Base-by-base conservation (phyloP, 495 filamentous ascomycete genomes). In the Penicillium macrosclerotiorum region DNA sequence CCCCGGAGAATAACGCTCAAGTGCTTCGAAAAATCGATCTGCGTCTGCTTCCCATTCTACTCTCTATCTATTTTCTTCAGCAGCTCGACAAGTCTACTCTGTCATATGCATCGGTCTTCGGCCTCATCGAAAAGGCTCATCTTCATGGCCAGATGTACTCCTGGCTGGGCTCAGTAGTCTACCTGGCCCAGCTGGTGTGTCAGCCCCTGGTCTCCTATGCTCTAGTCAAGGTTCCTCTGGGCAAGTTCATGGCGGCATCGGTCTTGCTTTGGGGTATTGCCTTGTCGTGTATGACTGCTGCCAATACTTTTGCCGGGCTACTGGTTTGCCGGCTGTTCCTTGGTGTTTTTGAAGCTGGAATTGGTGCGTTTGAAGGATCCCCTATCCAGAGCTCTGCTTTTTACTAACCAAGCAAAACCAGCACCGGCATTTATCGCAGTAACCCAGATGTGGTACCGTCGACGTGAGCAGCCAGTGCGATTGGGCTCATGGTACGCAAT, bases 391-490 rank as follows among this genome's bases (percentile, higher is more conserved):
- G 25, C 5, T 6, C 11, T 18, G 16, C 4, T 13, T 38, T 14
- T 5, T 33, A 47, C 18, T 58, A 11, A 7, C 17, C 47, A 17
- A 14, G 30, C 17, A 11, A 33, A n/a, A 26, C 4, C n/a, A 76
- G 79, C 79, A 3, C 79, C 80, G 1, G 73, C 74, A 11, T 81
- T 81, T 42, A 73, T 83, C 38, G 79, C 79, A 1, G 69, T 83
- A 4, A 78, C 78, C 1, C 77, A 81, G 51, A 81, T 82, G 78
- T 84, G 80, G 80, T 84, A 78, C 55, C 65, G 77, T 44, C 71
- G 80, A 27, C 59, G 67, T 12, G 80, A 84, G 50, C 80, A 84
- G 61, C 80, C 80, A 2, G 65, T 79, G 20, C 59, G 79, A 23
- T 73, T 76, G 26, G 74, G 77, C 20, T 72, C 74, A 11, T 84